phyloP scores from a whole-genome alignment of 2,329 filamentous ascomycete genomes.

The Pestalotiopsis sp. region DNA sequence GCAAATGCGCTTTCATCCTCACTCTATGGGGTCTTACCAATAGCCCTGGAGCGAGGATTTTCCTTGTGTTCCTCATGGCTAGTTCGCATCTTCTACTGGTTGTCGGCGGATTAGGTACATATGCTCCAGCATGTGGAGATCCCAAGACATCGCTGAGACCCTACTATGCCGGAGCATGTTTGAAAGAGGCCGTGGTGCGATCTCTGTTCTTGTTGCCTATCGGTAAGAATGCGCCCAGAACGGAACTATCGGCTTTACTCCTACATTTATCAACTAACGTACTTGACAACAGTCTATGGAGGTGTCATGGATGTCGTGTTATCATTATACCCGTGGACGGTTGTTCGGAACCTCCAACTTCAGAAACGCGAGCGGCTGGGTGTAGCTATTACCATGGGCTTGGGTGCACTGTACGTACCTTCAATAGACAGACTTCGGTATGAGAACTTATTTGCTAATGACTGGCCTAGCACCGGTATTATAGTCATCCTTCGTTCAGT shows the following conservation, averaged over 20 bases:
- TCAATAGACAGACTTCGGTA: not conserved
- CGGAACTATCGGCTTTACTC: not conserved
- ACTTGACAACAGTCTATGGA: not conserved
- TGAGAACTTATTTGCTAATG: not conserved
- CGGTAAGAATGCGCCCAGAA: not conserved
- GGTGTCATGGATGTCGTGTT: conserved; percentile 7
- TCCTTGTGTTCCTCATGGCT: not conserved
- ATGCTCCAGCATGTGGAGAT: conserved; percentile 5
- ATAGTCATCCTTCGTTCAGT: conserved; percentile 2
- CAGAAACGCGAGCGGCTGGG: conserved; percentile 1
- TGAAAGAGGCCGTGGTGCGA: not conserved
- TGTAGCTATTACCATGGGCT: conserved; percentile 8
- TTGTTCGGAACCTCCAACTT: conserved; percentile 7
- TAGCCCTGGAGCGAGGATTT: not conserved
- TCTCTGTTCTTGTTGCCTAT: not conserved
- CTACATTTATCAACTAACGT: not conserved
- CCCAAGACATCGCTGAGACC: conserved; percentile 1
- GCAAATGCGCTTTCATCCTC: conserved; percentile 37
- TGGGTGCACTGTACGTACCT: conserved; percentile 5
- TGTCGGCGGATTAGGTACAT: not conserved
- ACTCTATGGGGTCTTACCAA: conserved; percentile 27
- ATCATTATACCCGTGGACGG: not conserved
- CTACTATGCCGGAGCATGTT: not conserved
- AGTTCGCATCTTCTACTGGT: conserved; percentile 3
- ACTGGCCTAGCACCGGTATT: not conserved